Percentiles rank a stretch among this genome's conserved stretches.
These are phyloP conservation scores for Saksenaea oblongispora DNA, from an alignment of 371 early-diverging fungal species.

Conservation along the genomic window DNA sequence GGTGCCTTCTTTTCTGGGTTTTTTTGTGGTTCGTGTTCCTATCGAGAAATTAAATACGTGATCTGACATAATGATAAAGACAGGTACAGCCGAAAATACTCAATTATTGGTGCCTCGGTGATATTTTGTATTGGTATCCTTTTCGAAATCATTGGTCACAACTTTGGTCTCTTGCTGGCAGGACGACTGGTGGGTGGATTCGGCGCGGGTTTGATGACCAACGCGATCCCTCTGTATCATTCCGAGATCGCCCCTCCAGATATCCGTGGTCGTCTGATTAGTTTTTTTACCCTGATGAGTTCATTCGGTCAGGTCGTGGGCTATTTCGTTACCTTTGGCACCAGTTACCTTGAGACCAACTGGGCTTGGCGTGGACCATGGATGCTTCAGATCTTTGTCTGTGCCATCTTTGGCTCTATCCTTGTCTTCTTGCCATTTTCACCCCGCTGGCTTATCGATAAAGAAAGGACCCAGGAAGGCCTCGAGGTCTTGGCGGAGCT, in stretches of 20 bases:
- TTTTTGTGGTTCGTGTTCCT: constrained; percentile 35
- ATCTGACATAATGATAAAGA: constrained; percentile 24
- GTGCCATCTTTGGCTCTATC: constrained; percentile 17
- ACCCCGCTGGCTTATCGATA: constrained; percentile 61
- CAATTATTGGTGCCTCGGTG: constrained; percentile 37
- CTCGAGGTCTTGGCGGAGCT: constrained; percentile 39
- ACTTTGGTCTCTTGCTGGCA: constrained; percentile 40
- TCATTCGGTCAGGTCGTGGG: constrained; percentile 45
- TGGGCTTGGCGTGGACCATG: constrained; percentile 50
- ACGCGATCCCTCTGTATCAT: constrained; percentile 39
- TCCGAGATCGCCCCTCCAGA: constrained; percentile 78
- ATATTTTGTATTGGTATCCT: constrained; percentile 44
- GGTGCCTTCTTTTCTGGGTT: constrained; percentile 44
- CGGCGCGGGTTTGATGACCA: constrained; percentile 47
- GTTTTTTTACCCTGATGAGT: constrained; percentile 38
- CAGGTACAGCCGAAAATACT: constrained; percentile 39
- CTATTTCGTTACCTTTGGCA: constrained; percentile 52
- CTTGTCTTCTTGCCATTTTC: constrained; percentile 44
- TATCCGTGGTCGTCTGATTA: constrained; percentile 52
- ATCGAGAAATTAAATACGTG: not conserved
- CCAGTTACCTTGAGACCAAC: constrained; percentile 32
- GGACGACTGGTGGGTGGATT: constrained; percentile 46
- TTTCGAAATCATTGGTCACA: constrained; percentile 45
- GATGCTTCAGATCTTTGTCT: constrained; percentile 31
- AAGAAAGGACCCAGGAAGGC: constrained; percentile 52